Percentiles rank a stretch among this genome's conserved stretches.
Evolutionary conservation across 805 yeast genomes (phyloP).

Genomic region (Starmerella apis): DNA sequence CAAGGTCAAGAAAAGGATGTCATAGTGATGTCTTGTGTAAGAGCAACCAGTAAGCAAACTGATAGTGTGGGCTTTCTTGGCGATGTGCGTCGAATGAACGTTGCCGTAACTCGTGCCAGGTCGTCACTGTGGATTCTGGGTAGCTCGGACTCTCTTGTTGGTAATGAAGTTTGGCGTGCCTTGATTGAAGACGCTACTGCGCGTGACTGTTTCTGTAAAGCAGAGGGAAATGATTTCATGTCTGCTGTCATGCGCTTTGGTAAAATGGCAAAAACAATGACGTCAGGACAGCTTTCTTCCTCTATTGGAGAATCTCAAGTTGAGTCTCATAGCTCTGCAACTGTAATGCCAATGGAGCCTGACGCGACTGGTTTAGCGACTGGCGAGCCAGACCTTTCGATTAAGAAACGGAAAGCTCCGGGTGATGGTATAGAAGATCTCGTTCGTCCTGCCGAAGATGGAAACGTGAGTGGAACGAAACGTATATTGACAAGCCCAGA

Average conservation of each 20-base stretch:
- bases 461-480: not conserved
- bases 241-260: constrained; percentile 2
- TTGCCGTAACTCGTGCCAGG: constrained; percentile 87
- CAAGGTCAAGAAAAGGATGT: constrained; percentile 97
- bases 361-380: too few relatives aligned
- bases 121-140: constrained; percentile 91
- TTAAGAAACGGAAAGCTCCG: not conserved
- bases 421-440: not conserved
- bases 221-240: constrained; percentile 1
- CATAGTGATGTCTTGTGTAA: constrained; percentile 87
- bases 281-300: not conserved
- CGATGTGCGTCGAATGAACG: constrained; percentile 93
- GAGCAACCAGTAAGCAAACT: constrained; percentile 46
- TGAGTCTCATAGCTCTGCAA: not conserved
- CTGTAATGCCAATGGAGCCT: not conserved
- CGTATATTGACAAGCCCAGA: not conserved
- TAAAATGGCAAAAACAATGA: not conserved
- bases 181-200: constrained; percentile 54
- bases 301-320: not conserved
- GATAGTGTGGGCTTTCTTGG: constrained; percentile 74
- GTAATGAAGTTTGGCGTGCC: constrained; percentile 63
- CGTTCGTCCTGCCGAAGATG: not conserved
- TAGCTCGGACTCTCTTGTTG: constrained; percentile 50
- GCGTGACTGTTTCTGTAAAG: constrained; percentile 32
- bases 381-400: not conserved